phyloP scores from a whole-genome alignment of 257 asterid genomes.

The Penstemon eatonii region DNA sequence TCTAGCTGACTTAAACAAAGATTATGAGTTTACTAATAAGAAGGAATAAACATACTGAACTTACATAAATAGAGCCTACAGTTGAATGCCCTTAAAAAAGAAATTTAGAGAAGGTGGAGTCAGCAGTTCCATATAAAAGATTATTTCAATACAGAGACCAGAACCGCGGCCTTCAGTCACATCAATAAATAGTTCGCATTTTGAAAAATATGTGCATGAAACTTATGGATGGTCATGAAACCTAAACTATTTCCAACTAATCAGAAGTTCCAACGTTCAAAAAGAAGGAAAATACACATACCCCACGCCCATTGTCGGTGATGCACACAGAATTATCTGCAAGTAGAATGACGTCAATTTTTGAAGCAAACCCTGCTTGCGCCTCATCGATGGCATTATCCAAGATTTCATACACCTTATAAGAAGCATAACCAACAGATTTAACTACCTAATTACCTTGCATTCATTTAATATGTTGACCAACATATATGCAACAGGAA shows the following conservation, averaged over 20 bases:
- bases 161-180: not conserved
- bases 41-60: too few species aligned
- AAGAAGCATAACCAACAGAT: constrained; percentile 26
- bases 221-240: not conserved
- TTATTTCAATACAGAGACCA: constrained; percentile 16
- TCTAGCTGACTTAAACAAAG: too few species aligned
- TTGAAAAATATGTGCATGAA: not conserved
- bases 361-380: constrained; percentile 94
- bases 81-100: too few species aligned
- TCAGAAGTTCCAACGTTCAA: constrained; percentile 7
- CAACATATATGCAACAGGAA: constrained; percentile 4
- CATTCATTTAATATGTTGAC: constrained; percentile 1
- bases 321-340: constrained; percentile 87
- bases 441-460: constrained; percentile 23
- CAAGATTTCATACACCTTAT: constrained; percentile 88
- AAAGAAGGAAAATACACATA: constrained; percentile 40
- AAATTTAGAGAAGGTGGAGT: too few species aligned
- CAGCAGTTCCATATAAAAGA: not conserved
- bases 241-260: constrained; percentile 9
- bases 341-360: constrained; percentile 67
- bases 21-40: too few species aligned
- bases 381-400: constrained; percentile 98
- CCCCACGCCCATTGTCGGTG: constrained; percentile 98
- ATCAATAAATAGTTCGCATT: too few species aligned
- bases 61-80: too few species aligned